Conservation (phyloP, 2,329 filamentous ascomycete genomes). For the Botryotinia narcissicola region DNA sequence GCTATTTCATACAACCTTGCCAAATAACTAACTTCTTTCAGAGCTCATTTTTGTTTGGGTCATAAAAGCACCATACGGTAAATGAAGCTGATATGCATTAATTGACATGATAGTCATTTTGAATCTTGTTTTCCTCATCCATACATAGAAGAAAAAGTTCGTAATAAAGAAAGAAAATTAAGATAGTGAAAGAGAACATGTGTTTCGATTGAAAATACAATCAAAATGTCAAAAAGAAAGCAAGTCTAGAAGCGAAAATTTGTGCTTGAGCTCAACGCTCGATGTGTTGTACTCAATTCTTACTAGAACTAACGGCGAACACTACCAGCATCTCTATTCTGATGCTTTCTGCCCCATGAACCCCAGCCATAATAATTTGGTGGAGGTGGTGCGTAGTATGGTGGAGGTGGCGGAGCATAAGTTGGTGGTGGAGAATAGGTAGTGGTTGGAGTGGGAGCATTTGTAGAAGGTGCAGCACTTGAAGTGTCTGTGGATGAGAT, state of each 20-base stretch:
- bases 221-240: conserved; percentile 25
- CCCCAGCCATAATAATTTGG: conserved; percentile 18
- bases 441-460: conserved; percentile 1
- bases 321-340: background rate
- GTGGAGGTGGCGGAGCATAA: conserved; percentile 21
- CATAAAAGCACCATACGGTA: background rate
- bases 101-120: conserved; percentile 17
- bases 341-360: conserved; percentile 5
- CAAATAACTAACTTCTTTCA: conserved; percentile 2
- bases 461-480: conserved; percentile 7
- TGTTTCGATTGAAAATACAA: conserved; percentile 15
- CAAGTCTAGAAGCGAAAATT: conserved; percentile 30
- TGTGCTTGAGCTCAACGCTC: conserved; percentile 20
- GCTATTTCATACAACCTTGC: conserved; percentile 6
- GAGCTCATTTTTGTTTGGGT: background rate
- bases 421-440: conserved; percentile 3
- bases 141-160: conserved; percentile 10
- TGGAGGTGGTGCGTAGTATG: conserved; percentile 17
- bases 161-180: background rate
- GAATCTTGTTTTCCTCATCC: background rate
- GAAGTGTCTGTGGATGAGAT: background rate
- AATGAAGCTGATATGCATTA: conserved; percentile 13
- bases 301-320: conserved; percentile 20
- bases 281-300: conserved; percentile 6
- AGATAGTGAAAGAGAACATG: conserved; percentile 12